These are phyloP conservation scores for Herpomyces periplanetae DNA, from an alignment of 2,329 filamentous ascomycete species.

Conservation along the genomic window DNA sequence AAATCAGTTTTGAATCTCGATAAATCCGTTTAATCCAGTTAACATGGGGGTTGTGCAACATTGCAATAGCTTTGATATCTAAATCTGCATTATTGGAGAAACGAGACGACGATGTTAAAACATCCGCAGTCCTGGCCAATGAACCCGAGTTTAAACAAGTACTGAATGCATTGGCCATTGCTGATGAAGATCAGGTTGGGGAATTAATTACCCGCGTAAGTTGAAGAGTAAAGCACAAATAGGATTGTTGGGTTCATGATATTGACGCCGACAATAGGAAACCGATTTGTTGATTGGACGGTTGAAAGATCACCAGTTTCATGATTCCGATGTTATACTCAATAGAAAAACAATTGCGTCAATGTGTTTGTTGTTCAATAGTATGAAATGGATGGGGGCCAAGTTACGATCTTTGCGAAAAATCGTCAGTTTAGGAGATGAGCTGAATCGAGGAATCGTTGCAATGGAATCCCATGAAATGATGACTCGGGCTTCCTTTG, in stretches of 20 bases:
- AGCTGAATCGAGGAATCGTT: no score
- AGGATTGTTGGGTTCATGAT: conserved; percentile 3
- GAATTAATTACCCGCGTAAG: conserved; percentile 16
- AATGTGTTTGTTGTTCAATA: conserved; percentile 63
- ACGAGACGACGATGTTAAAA: no score
- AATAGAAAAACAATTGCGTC: conserved; percentile 54
- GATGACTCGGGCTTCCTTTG: conserved; percentile 28
- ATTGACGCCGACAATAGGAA: conserved; percentile 13
- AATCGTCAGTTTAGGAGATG: no score
- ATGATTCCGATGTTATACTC: conserved; percentile 45
- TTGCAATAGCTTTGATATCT: no score
- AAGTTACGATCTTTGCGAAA: neutral
- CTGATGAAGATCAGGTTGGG: conserved; percentile 11
- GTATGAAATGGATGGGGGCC: conserved; percentile 18
- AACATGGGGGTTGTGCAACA: no score
- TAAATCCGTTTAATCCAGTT: no score
- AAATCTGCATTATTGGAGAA: no score
- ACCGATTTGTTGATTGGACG: conserved; percentile 13
- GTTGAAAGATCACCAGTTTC: conserved; percentile 18
- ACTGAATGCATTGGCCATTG: conserved; percentile 23
- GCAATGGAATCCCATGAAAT: conserved; percentile 11
- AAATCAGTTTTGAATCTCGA: no score
- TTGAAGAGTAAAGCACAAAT: conserved; percentile 10
- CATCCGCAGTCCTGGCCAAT: conserved; percentile 23
- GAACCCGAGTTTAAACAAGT: conserved; percentile 29